Evolutionary conservation across 345 rosid species (phyloP).

Genomic region (Linum trigynum): DNA sequence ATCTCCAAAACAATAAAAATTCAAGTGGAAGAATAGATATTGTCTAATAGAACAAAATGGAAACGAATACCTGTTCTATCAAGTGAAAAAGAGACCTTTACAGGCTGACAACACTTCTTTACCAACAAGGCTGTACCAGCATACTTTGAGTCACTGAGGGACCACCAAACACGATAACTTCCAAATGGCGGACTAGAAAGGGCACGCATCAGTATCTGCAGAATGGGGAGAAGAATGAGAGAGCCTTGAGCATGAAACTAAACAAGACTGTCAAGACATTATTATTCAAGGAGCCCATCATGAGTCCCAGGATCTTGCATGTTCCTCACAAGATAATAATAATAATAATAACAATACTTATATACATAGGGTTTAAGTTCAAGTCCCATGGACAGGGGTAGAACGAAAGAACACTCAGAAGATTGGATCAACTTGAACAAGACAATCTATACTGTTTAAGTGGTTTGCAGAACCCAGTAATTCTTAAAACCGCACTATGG

Average conservation of each 20-base stretch:
- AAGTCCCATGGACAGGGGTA: too few relatives aligned
- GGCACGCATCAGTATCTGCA: slow-evolving; percentile 69
- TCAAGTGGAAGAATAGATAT: background rate
- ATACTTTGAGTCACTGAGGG: slow-evolving; percentile 89
- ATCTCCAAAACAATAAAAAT: background rate
- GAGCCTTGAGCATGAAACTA: background rate
- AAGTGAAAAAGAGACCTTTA: slow-evolving; percentile 59
- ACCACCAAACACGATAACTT: slow-evolving; percentile 83
- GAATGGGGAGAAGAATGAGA: background rate
- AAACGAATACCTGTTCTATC: slow-evolving; percentile 49
- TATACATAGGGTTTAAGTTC: background rate
- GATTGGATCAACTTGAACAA: background rate
- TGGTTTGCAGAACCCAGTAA: background rate
- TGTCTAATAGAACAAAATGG: background rate
- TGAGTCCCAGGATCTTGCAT: background rate
- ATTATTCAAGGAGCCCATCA: background rate
- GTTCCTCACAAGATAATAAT: background rate
- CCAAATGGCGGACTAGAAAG: slow-evolving; percentile 73
- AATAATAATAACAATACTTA: too few relatives aligned
- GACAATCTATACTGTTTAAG: background rate
- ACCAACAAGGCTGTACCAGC: slow-evolving; percentile 92
- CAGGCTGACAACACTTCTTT: slow-evolving; percentile 64
- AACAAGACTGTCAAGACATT: background rate
- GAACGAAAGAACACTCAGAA: too few relatives aligned
- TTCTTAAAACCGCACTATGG: too few relatives aligned